phyloP scores from a whole-genome alignment of 2,329 filamentous ascomycete species.

The Lachnellula cervina region DNA sequence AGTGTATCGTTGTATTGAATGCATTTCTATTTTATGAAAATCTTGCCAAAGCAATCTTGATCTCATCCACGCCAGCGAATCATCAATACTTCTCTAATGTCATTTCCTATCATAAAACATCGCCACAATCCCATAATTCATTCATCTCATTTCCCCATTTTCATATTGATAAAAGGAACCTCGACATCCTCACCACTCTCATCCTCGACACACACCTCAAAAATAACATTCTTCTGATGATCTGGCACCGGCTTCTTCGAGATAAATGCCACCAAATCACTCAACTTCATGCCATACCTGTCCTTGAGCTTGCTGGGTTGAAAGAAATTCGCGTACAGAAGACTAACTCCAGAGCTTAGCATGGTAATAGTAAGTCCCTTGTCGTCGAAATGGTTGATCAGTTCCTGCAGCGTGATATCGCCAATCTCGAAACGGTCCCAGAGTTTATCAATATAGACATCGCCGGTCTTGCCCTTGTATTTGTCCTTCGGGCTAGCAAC shows the following conservation, averaged over 20 bases:
- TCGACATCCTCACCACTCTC: conserved; percentile 88
- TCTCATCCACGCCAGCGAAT: neutral
- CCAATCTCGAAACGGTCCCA: conserved; percentile 96
- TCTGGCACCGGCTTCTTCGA: conserved; percentile 87
- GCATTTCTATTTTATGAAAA: conserved; percentile 2
- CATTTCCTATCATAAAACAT: conserved; percentile 11
- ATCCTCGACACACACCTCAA: conserved; percentile 93
- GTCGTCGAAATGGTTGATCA: conserved; percentile 75
- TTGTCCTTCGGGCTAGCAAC: conserved; percentile 90
- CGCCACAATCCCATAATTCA: conserved; percentile 7
- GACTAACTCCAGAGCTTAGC: conserved; percentile 94
- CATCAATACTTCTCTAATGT: conserved; percentile 9
- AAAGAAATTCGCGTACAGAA: conserved; percentile 94
- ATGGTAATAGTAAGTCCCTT: conserved; percentile 81
- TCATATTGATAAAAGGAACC: conserved; percentile 93
- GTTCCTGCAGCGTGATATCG: conserved; percentile 78
- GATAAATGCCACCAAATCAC: conserved; percentile 78
- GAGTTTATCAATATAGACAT: conserved; percentile 86
- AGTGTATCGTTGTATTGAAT: neutral
- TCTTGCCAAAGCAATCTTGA: neutral
- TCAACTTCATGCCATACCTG: conserved; percentile 76
- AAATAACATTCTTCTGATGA: conserved; percentile 93
- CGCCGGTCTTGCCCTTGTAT: conserved; percentile 74
- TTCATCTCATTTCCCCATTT: conserved; percentile 34
- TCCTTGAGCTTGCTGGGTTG: conserved; percentile 73